Evolutionary conservation across 176 grass and related monocot species (phyloP).

Genomic region (Ananas comosus): DNA sequence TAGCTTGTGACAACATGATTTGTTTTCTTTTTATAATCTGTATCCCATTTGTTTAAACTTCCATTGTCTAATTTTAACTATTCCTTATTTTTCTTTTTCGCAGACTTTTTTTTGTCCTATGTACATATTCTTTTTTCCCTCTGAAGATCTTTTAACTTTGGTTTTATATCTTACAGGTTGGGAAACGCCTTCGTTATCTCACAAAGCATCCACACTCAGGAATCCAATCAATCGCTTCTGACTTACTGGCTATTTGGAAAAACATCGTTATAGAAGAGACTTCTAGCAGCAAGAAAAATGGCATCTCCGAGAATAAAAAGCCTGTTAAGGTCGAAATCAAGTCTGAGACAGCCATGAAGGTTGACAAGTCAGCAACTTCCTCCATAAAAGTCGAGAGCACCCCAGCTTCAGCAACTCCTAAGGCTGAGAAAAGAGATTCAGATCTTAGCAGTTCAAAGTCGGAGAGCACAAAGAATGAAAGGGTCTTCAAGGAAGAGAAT

Average conservation of each 20-base stretch:
- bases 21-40: too few relatives aligned
- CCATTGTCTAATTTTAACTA: too few relatives aligned
- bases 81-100: too few relatives aligned
- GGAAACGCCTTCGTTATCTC: slow-evolving; percentile 61
- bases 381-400: background rate
- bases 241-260: slow-evolving; percentile 72
- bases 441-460: background rate
- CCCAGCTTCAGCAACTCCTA: background rate
- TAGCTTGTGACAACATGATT: too few relatives aligned
- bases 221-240: slow-evolving; percentile 50
- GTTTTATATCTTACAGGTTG: slow-evolving; percentile 43
- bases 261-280: slow-evolving; percentile 71
- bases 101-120: too few relatives aligned
- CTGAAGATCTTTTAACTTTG: background rate
- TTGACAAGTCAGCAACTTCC: slow-evolving; percentile 14
- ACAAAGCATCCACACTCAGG: slow-evolving; percentile 66
- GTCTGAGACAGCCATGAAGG: slow-evolving; percentile 14
- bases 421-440: slow-evolving; percentile 16
- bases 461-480: slow-evolving; percentile 18
- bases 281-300: slow-evolving; percentile 47
- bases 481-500: slow-evolving; percentile 2
- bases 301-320: slow-evolving; percentile 27
- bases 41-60: too few relatives aligned
- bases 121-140: slow-evolving; percentile 1
- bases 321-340: slow-evolving; percentile 16